Conservation (phyloP, 1,284 basidiomycete species). For the Tylopilus sp. region DNA sequence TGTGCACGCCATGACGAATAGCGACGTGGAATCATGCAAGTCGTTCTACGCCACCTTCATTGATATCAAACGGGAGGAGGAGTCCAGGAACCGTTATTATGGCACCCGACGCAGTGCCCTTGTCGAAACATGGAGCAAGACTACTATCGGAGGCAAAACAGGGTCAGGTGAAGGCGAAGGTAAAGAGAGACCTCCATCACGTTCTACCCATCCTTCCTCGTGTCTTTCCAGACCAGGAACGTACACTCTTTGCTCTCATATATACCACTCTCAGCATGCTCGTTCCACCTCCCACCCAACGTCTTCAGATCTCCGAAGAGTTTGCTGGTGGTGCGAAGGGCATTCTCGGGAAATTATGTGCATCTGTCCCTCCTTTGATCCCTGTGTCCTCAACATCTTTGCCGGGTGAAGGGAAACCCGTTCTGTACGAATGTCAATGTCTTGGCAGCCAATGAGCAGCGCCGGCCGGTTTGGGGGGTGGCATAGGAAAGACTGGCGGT, state of each 20-base stretch:
- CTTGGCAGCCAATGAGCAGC: conserved; percentile 60
- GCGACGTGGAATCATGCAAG: conserved; percentile 79
- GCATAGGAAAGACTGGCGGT: conserved; percentile 13
- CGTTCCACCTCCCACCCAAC: conserved; percentile 83
- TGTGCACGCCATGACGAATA: conserved; percentile 82
- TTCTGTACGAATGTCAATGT: conserved; percentile 80
- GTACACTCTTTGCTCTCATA: conserved; percentile 83
- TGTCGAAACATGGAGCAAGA: conserved; percentile 76
- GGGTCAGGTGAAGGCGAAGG: conserved; percentile 36
- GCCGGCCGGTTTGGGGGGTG: conserved; percentile 29
- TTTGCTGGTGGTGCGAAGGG: conserved; percentile 80
- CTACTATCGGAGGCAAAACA: conserved; percentile 54
- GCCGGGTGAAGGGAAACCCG: conserved; percentile 45
- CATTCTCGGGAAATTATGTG: conserved; percentile 79
- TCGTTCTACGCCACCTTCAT: conserved; percentile 89
- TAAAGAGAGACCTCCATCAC: conserved; percentile 47
- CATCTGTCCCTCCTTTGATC: conserved; percentile 48
- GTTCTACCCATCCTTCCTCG: conserved; percentile 84
- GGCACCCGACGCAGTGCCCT: conserved; percentile 78
- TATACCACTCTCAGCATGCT: conserved; percentile 83
- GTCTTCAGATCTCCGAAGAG: conserved; percentile 84
- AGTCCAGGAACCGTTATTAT: conserved; percentile 95
- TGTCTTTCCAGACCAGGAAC: conserved; percentile 84
- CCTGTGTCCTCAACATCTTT: conserved; percentile 35
- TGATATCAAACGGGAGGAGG: conserved; percentile 89